Base-by-base conservation (phyloP, 192 early-diverging fungal species). In the Diversispora epigaea region DNA sequence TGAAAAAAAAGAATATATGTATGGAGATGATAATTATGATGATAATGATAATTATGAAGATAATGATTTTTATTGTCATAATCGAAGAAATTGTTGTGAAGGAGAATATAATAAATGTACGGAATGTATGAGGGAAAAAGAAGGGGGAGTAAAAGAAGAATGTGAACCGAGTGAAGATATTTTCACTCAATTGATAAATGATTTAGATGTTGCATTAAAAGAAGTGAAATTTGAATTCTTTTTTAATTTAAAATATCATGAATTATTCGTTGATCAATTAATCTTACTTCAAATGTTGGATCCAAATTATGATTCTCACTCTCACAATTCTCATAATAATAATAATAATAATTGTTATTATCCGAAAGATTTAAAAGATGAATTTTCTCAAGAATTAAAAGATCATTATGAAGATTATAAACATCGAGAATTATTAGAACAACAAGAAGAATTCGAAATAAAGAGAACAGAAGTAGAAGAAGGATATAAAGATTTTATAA, bases 151-250 rank as follows among this genome's bases (percentile, higher is more conserved):
- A 17, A 12, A 52, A 4, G 50, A 54, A 54, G 14, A 54, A 54
- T 10, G 4, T 11, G 12, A 4, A 4, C 17, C 50, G 17, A 52
- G 4, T 17, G 11, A 54, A 54, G 50, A 54, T 54, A 7, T 17
- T 4, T 17, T 54, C n/a, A 17, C 14, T 11, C 14, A 54, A 10
- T 4, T 54, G 12, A 54, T 54, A 17, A 1, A 0, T 4, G 50
- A 54, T 54, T 17, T 54, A 4, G 50, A 54, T 17, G 12, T 14
- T 11, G 50, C 50, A 17, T 54, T 54, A 54, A 11, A 54, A 11
- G 50, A 54, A 54, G 50, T 54, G 50, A 54, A 54, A 54, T 54
- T 54, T 54, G 50, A 54, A 54, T 54, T 54, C 6, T 54, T 54
- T 54, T 54, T 17, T 17, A 54, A 2, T 17, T 54, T 54, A 54